Evolutionary conservation across 306 rosid species (phyloP), one percentile per base, ranked within the genome.

Genomic region (Dryas alaskensis): DNA sequence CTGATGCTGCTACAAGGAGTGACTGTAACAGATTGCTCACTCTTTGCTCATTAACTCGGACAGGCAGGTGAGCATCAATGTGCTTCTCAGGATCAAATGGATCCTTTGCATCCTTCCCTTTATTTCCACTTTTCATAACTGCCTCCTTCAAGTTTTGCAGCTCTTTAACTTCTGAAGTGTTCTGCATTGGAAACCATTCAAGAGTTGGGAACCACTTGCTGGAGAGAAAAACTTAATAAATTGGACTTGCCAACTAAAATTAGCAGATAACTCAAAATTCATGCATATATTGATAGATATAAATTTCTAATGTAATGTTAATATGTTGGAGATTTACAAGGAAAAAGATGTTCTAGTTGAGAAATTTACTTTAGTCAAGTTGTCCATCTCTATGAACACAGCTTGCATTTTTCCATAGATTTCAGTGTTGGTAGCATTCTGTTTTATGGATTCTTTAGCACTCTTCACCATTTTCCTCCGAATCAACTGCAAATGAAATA

Each of bases 31-130:
- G 89, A 79, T 89, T 93, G 87, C 96, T 93, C 84, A 93, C 74
- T 84, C 98, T 82, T 60, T 93, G 98, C 87, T 93, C 98, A 0
- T 89, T 93, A 64, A 93, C 98, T 77, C 97, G 82, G 48, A 87
- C 93, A 4, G 96, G 98, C 31, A 93, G 84, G 70, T 77, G 66
- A 52, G 79, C 82, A 40, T 93, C 98, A 57, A 93, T 90, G 86
- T 90, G 90, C 84, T 81, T 85, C 80, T 85, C 96, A 4, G 86
- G 98, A 75, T 93, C 96, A 75, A 90, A 90, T 63, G 80, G 43
- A 14, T 59, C 76, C 72, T 76, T 86, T 4, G 73, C 61, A 53
- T 77, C 71, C 2, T 48, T 81, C 70, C 61, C 80, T 55, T 81
- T 60, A 50, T 83, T 80, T 69, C 82, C 86, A 3, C 77, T 84